Evolutionary conservation across 2,329 filamentous ascomycete species (phyloP).

Genomic region (Claviceps humidiphila): DNA sequence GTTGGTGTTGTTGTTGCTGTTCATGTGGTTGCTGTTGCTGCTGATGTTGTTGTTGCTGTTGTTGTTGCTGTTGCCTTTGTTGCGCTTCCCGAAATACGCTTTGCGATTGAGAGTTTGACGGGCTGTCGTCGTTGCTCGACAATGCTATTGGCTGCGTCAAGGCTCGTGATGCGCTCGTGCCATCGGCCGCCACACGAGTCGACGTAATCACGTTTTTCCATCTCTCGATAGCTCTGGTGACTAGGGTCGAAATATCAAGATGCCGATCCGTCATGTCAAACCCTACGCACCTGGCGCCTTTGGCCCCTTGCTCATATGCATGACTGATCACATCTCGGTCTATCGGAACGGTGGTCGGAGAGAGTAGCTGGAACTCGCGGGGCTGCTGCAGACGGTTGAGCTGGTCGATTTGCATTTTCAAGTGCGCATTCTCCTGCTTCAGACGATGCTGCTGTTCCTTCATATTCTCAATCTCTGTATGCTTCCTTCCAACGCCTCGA

Average conservation of each 20-base stretch:
- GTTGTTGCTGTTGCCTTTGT: constrained; percentile 14
- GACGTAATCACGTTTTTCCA: constrained; percentile 50
- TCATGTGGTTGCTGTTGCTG: constrained; percentile 6
- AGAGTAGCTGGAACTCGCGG: constrained; percentile 40
- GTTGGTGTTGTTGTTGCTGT: constrained; percentile 8
- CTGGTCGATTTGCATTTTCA: constrained; percentile 46
- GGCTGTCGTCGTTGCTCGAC: constrained; percentile 11
- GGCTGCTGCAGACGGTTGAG: constrained; percentile 46
- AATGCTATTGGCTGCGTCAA: constrained; percentile 24
- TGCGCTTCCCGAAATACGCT: constrained; percentile 13
- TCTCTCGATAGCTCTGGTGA: constrained; percentile 42
- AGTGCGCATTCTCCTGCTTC: constrained; percentile 42
- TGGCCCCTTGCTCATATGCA: constrained; percentile 31
- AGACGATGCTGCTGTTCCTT: constrained; percentile 36
- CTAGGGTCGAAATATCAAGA: constrained; percentile 36
- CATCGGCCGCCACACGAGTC: constrained; percentile 27
- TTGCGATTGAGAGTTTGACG: constrained; percentile 12
- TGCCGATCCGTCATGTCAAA: constrained; percentile 37
- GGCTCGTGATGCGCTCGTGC: constrained; percentile 37
- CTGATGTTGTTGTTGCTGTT: constrained; percentile 11
- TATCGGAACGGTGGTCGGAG: constrained; percentile 39
- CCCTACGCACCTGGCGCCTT: constrained; percentile 28
- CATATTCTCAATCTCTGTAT: constrained; percentile 40
- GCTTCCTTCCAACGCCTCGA: constrained; percentile 41
- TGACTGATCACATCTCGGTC: constrained; percentile 34